phyloP scores from a whole-genome alignment of 1,139 yeast genomes.

The Yamadazyma friedrichii region DNA sequence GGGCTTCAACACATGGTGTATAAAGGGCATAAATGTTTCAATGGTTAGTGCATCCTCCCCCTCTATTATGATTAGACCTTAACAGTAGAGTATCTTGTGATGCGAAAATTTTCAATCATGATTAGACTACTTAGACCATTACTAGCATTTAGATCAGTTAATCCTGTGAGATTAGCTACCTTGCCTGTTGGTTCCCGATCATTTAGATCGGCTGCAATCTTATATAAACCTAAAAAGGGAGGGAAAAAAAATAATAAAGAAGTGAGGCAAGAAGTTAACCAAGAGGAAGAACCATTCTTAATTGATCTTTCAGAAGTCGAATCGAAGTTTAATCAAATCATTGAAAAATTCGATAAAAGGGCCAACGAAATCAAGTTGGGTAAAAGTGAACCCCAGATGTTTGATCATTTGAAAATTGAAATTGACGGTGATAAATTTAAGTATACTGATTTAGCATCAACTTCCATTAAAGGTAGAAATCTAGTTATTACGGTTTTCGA shows the following conservation, averaged over 20 bases:
- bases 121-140: conserved; percentile 1
- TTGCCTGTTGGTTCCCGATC: neutral
- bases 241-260: conserved; percentile 1
- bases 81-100: too few species aligned
- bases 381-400: conserved; percentile 61
- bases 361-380: conserved; percentile 68
- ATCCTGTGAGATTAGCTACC: neutral
- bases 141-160: neutral
- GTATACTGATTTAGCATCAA: conserved; percentile 70
- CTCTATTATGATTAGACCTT: too few species aligned
- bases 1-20: too few species aligned
- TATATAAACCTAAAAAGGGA: conserved; percentile 6
- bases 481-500: conserved; percentile 80
- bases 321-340: conserved; percentile 43
- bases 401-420: conserved; percentile 59
- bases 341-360: conserved; percentile 54
- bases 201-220: neutral
- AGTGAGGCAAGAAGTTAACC: neutral
- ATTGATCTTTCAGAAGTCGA: conserved; percentile 40
- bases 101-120: conserved; percentile 4
- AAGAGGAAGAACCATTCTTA: conserved; percentile 1
- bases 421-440: conserved; percentile 45
- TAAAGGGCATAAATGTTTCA: too few species aligned
- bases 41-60: too few species aligned
- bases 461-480: conserved; percentile 69